Conservation (phyloP, 1,284 basidiomycete species). For the Cryptococcus sp. region DNA sequence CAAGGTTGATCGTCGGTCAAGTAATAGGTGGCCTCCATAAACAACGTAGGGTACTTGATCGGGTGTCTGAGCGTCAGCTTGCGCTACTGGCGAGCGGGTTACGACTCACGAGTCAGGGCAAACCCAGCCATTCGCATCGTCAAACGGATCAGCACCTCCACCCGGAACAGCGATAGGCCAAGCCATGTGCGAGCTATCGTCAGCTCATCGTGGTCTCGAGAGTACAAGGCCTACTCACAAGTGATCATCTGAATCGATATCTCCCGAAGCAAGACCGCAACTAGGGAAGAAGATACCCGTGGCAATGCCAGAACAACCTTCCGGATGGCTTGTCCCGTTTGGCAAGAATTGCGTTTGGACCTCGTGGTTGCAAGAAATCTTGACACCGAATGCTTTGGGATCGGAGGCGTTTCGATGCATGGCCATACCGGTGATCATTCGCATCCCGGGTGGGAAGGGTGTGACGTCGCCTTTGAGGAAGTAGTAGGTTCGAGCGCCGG, state of each 20-base stretch:
- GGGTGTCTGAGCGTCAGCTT: slow-evolving; percentile 16
- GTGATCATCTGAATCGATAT: slow-evolving; percentile 32
- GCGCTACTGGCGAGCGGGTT: not conserved
- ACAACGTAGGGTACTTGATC: slow-evolving; percentile 38
- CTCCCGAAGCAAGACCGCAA: slow-evolving; percentile 31
- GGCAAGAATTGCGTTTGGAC: slow-evolving; percentile 23
- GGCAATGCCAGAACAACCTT: slow-evolving; percentile 20
- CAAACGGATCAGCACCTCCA: slow-evolving; percentile 13
- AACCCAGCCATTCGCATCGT: slow-evolving; percentile 14
- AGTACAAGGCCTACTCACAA: slow-evolving; percentile 22
- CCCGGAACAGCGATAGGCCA: slow-evolving; percentile 26
- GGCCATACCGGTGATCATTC: slow-evolving; percentile 37
- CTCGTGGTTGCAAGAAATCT: slow-evolving; percentile 29
- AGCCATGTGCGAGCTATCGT: slow-evolving; percentile 36
- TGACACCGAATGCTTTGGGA: slow-evolving; percentile 16
- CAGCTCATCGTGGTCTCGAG: not conserved
- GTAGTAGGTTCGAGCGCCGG: slow-evolving; percentile 38
- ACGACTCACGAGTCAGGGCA: slow-evolving; percentile 29
- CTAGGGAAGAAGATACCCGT: slow-evolving; percentile 34
- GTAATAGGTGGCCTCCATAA: slow-evolving; percentile 34
- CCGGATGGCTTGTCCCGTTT: slow-evolving; percentile 27
- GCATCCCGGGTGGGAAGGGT: slow-evolving; percentile 40
- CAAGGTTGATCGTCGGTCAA: slow-evolving; percentile 22
- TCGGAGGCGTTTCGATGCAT: slow-evolving; percentile 18
- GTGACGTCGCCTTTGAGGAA: slow-evolving; percentile 32